A percentile compares a stretch with the other conserved stretches of the same genome.
These are phyloP conservation scores for Tilletia caries DNA, from an alignment of 1,284 basidiomycete species.

Conservation along the genomic window DNA sequence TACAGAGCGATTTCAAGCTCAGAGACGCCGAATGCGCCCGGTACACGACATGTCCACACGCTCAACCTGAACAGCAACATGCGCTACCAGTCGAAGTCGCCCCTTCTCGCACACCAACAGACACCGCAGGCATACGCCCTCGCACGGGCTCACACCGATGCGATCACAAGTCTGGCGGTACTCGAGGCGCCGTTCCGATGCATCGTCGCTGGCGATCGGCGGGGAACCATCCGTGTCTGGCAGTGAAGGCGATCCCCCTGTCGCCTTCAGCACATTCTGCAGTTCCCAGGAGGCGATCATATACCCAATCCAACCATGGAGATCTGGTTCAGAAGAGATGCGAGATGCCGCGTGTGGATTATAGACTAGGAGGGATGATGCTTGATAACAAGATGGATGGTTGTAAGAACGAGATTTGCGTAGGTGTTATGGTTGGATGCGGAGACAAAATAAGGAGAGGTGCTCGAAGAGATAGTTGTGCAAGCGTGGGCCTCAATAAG, in stretches of 20 bases:
- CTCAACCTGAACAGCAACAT: slow-evolving; percentile 1
- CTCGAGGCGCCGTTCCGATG: slow-evolving; percentile 83
- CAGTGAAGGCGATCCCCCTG: slow-evolving; percentile 27
- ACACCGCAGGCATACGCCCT: slow-evolving; percentile 21
- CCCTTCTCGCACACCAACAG: slow-evolving; percentile 33
- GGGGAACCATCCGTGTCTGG: slow-evolving; percentile 47
- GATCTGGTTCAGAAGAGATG: no score
- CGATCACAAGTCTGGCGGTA: slow-evolving; percentile 72
- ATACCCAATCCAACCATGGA: no score
- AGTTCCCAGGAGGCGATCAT: no score
- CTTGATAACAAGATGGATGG: no score
- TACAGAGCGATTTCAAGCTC: not conserved
- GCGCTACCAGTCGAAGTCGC: slow-evolving; percentile 19
- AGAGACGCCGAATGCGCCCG: not conserved
- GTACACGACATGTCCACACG: slow-evolving; percentile 10
- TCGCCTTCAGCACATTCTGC: no score
- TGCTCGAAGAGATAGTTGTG: no score
- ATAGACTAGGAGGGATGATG: no score
- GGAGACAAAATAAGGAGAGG: no score
- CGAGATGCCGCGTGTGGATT: no score
- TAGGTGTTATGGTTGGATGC: not conserved
- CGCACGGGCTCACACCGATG: slow-evolving; percentile 57
- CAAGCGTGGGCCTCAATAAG: no score
- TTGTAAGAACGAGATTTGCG: no score
- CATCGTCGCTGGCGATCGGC: slow-evolving; percentile 72